A percentile compares a stretch with the other conserved stretches of the same genome.
Evolutionary conservation across 2,329 filamentous ascomycete species (phyloP).

Genomic region (Monosporascus cannonballus): DNA sequence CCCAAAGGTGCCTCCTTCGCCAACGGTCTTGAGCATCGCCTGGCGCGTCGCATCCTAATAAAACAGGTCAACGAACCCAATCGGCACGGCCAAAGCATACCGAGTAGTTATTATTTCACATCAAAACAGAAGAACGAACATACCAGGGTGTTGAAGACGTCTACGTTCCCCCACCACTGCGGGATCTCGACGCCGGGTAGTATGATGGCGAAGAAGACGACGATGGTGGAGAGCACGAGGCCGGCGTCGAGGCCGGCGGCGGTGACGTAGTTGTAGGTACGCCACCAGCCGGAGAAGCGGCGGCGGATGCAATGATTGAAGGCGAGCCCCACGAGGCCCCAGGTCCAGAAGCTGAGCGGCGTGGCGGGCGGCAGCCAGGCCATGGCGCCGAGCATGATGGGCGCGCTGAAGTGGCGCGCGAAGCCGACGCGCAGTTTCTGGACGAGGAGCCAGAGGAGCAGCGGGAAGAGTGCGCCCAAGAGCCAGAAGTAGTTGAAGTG

Average conservation of each 20-base stretch:
- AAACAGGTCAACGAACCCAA: constrained; percentile 2
- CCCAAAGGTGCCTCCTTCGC: constrained; percentile 29
- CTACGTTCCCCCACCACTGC: constrained; percentile 48
- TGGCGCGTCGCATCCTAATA: constrained; percentile 26
- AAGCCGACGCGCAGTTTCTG: constrained; percentile 34
- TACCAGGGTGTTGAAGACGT: constrained; percentile 29
- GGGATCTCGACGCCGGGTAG: constrained; percentile 31
- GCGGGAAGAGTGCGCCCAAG: constrained; percentile 40
- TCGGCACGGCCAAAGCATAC: no score
- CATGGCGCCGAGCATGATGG: constrained; percentile 51
- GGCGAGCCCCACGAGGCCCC: constrained; percentile 50
- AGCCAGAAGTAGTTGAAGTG: constrained; percentile 50
- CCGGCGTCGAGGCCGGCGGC: constrained; percentile 34
- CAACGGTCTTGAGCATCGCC: constrained; percentile 25
- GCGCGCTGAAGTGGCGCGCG: constrained; percentile 47
- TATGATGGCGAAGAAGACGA: constrained; percentile 31
- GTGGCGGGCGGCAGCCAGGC: constrained; percentile 53
- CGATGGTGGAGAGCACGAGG: constrained; percentile 30
- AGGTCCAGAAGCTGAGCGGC: constrained; percentile 51
- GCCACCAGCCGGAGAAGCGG: constrained; percentile 54
- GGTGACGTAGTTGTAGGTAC: constrained; percentile 36
- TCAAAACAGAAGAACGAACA: constrained; percentile 13
- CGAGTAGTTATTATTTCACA: no score
- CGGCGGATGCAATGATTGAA: constrained; percentile 53
- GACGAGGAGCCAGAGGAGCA: constrained; percentile 39